A percentile compares a stretch with the other conserved stretches of the same genome.
These are phyloP conservation scores for Penicillium frequentans DNA, from an alignment of 2,329 filamentous ascomycete genomes.

Conservation along the genomic window DNA sequence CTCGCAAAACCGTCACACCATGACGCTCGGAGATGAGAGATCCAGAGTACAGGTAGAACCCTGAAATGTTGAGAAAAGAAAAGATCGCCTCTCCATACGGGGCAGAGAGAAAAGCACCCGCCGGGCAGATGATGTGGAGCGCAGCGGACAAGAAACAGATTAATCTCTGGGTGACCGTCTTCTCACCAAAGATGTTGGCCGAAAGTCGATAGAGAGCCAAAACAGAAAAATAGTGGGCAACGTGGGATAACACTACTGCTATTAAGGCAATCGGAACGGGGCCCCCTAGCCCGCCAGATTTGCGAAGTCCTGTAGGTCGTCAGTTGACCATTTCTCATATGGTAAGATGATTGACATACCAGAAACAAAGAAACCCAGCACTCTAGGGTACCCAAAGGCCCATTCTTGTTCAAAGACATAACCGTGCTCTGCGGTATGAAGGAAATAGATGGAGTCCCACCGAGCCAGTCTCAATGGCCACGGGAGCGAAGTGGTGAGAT, in stretches of 20 bases:
- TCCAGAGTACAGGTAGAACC: conserved; percentile 67
- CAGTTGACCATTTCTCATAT: not conserved
- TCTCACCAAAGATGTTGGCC: conserved; percentile 51
- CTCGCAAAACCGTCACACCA: conserved; percentile 31
- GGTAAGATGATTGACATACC: conserved; percentile 23
- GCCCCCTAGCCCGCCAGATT: conserved; percentile 20
- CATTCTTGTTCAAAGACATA: conserved; percentile 65
- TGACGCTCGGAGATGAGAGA: conserved; percentile 34
- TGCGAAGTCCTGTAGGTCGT: conserved; percentile 23
- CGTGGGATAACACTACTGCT: conserved; percentile 67
- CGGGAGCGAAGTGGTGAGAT: conserved; percentile 16
- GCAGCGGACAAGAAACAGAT: conserved; percentile 63
- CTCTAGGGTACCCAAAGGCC: conserved; percentile 60
- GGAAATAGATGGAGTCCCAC: conserved; percentile 66
- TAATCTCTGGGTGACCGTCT: conserved; percentile 29
- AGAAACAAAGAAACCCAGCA: conserved; percentile 41
- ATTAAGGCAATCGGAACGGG: conserved; percentile 43
- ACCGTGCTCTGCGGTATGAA: conserved; percentile 53
- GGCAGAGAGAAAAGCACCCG: conserved; percentile 83
- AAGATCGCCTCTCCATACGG: conserved; percentile 82
- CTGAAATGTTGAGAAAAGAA: conserved; percentile 72
- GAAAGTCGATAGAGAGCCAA: conserved; percentile 70
- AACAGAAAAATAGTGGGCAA: conserved; percentile 74
- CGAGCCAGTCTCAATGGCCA: conserved; percentile 50
- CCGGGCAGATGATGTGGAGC: conserved; percentile 82